A percentile compares a stretch with the other conserved stretches of the same genome.
phyloP scores from a whole-genome alignment of 768 basidiomycete genomes.

The Leccinum ochraceum region DNA sequence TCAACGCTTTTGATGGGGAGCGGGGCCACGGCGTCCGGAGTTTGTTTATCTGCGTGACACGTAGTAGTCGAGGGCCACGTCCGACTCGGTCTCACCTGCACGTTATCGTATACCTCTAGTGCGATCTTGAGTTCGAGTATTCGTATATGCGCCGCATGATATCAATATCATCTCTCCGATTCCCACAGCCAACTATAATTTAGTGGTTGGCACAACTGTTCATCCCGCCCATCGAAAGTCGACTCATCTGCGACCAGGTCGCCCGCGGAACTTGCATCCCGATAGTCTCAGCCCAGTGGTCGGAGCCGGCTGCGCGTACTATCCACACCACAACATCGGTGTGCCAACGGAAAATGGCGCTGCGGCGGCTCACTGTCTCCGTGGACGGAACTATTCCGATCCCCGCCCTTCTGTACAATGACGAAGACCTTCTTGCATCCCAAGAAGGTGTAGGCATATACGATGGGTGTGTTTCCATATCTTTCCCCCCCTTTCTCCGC shows the following conservation, averaged over 20 bases:
- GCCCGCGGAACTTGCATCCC: conserved; percentile 1
- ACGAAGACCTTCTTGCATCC: conserved; percentile 72
- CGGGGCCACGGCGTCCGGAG: conserved; percentile 25
- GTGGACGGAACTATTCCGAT: conserved; percentile 82
- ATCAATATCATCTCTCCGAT: conserved; percentile 4
- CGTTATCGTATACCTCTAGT: conserved; percentile 6
- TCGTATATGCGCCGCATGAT: conserved; percentile 10
- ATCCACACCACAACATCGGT: conserved; percentile 3
- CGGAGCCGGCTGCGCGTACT: background rate
- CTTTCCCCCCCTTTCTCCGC: conserved; percentile 4
- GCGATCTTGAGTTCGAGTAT: conserved; percentile 6
- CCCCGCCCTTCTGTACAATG: conserved; percentile 71
- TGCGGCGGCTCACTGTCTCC: conserved; percentile 53
- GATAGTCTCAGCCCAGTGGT: background rate
- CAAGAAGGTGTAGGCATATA: conserved; percentile 90
- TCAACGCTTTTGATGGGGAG: background rate
- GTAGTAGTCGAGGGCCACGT: background rate
- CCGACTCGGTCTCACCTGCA: conserved; percentile 9
- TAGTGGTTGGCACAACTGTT: conserved; percentile 8
- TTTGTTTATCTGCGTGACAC: conserved; percentile 3
- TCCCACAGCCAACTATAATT: conserved; percentile 10
- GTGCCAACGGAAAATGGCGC: conserved; percentile 41
- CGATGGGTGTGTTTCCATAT: conserved; percentile 65
- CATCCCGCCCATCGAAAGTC: conserved; percentile 4
- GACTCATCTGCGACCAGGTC: conserved; percentile 9